Evolutionary conservation across 176 grass and related monocot genomes (phyloP), one percentile per base, ranked within the genome.

Genomic region (Olyra latifolia): DNA sequence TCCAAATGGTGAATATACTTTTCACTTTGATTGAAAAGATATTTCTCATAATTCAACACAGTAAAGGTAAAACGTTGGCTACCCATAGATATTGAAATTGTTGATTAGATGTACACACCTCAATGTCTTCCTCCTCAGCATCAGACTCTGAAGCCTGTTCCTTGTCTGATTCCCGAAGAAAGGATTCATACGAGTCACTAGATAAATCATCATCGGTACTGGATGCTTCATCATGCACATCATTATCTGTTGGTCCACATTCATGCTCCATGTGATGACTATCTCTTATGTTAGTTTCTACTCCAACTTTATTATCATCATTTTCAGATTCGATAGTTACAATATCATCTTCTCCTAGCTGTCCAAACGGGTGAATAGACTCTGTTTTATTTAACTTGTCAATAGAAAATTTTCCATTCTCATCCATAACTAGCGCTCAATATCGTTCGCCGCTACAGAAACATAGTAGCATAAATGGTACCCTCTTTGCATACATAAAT

Each of bases 121-220:
- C 90, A 48, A 49, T 73, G 64, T 81, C 83, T 84, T 69, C 72
- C 79, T 91, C 87, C 62, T 80, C 75, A 72, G 81, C 72, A 81
- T 76, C 88, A 22, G 81, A 84, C 32, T 72, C 82, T 28, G 79
- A 90, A 87, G 62, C 45, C 75, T 73, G 81, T 73, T 93, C 92
- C 71, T 76, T 86, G 58, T 92, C 88, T 9, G 81, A 93, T 85
- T 94, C 90, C 4, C n/a, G 60, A 85, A 85, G 46, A 85, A 82
- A 77, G 62, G 57, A 84, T 45, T 91, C 88, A 89, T 87, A 86
- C 7, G 90, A 87, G 54, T 91, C 71, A 11, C 62, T 81, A 58
- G 77, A 84, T 72, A 70, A 72, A 67, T 86, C 86, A 45, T 89
- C 88, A 52, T 91, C 88, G 11, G 55, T 71, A 45, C 4, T 25